phyloP scores from a whole-genome alignment of 805 yeast species.

The Spathaspora passalidarum region DNA sequence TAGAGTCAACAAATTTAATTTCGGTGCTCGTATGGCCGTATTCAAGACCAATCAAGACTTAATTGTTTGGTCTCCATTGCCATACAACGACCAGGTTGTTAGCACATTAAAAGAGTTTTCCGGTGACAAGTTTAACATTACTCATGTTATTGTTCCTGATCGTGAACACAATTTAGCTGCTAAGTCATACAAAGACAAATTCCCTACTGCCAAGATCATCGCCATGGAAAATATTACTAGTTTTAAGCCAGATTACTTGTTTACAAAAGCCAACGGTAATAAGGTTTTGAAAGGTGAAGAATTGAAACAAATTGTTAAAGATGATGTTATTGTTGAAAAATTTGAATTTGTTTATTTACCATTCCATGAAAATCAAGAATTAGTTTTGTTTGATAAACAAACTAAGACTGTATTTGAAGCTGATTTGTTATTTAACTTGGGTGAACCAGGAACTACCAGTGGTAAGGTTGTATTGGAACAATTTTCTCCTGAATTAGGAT shows the following conservation, averaged over 20 bases:
- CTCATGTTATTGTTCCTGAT: conserved; percentile 60
- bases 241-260: conserved; percentile 27
- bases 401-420: conserved; percentile 54
- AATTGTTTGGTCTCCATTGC: conserved; percentile 58
- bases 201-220: conserved; percentile 51
- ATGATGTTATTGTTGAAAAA: conserved; percentile 34
- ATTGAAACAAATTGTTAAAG: conserved; percentile 34
- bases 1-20: conserved; percentile 27
- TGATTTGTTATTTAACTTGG: conserved; percentile 60
- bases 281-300: conserved; percentile 18
- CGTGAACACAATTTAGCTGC: conserved; percentile 65
- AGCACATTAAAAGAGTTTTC: conserved; percentile 33
- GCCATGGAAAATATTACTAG: conserved; percentile 44
- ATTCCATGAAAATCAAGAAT: conserved; percentile 55
- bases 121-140: conserved; percentile 35
- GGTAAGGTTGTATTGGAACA: conserved; percentile 33
- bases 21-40: conserved; percentile 43
- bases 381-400: conserved; percentile 46
- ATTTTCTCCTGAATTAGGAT: conserved; percentile 44
- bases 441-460: conserved; percentile 31
- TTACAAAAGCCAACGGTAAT: conserved; percentile 36
- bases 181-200: conserved; percentile 44
- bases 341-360: conserved; percentile 59
- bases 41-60: conserved; percentile 27
- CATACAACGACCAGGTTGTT: conserved; percentile 46